A percentile compares a stretch with the other conserved stretches of the same genome.
Evolutionary conservation across 2,329 filamentous ascomycete genomes (phyloP).

Genomic region (Iodosphaeria phyllophila): DNA sequence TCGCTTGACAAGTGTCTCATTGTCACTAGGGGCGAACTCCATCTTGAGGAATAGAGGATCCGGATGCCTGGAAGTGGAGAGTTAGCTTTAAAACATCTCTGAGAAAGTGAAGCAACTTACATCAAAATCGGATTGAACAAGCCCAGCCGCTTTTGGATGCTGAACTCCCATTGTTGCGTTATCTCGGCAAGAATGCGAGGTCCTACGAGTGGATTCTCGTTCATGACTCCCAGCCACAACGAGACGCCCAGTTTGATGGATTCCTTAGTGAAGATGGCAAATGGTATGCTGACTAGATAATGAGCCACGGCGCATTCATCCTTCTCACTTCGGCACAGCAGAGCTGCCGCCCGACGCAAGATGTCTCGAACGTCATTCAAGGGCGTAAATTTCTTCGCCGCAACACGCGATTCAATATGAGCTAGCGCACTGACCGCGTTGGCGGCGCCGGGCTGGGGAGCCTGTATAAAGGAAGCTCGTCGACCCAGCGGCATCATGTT

Average conservation of each 20-base stretch:
- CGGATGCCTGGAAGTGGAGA: constrained; percentile 35
- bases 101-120: too few species aligned
- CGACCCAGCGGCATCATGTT: constrained; percentile 37
- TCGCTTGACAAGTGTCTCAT: constrained; percentile 50
- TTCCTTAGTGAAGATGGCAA: constrained; percentile 81
- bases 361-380: constrained; percentile 63
- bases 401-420: constrained; percentile 53
- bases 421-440: constrained; percentile 48
- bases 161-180: constrained; percentile 77
- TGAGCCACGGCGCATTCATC: constrained; percentile 67
- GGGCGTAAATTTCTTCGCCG: constrained; percentile 49
- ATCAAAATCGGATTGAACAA: constrained; percentile 59
- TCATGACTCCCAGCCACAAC: constrained; percentile 90
- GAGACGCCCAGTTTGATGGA: constrained; percentile 92
- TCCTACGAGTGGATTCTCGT: constrained; percentile 82
- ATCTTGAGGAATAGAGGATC: constrained; percentile 85
- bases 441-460: constrained; percentile 31
- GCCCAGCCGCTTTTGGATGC: constrained; percentile 57
- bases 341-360: constrained; percentile 64
- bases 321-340: constrained; percentile 61
- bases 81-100: constrained; percentile 18
- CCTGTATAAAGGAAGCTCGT: constrained; percentile 30
- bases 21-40: constrained; percentile 85
- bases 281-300: constrained; percentile 82
- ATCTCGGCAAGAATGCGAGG: constrained; percentile 73